Base-by-base conservation (phyloP, 495 filamentous ascomycete genomes). In the Penicillium salamii region DNA sequence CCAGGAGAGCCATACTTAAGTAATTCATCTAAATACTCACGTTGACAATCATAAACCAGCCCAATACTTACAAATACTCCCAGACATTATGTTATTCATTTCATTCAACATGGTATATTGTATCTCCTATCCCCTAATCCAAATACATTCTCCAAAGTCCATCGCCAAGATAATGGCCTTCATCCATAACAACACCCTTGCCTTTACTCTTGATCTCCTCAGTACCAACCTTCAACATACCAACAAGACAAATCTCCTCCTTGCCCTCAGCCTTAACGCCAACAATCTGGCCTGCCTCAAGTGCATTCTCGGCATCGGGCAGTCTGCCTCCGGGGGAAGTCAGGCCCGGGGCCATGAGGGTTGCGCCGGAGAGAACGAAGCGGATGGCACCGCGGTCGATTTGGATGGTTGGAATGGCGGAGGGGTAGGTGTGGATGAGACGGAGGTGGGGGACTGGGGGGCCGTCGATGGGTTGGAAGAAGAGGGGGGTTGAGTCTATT, bases 341-440 rank as follows among this genome's bases (percentile, higher is more conserved):
- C 50, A 97, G 63, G 0, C 93, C 93, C 0, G 93, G 93, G 11
- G 88, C 91, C 93, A 98, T 98, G 35, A 98, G 83, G 45, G 91
- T 86, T 0, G 93, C 93, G 18, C 93, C 93, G 2, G 82, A 85
- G 1, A 98, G 79, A 23, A 98, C 92, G 71, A 98, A 98, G 49
- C 95, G 89, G 67, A 97, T 97, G 0, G 95, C 93, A 43, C 93
- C 93, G 41, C 93, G 84, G 68, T 97, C 92, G 61, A 96, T 91
- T 26, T 76, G 74, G 49, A 80, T 68, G n/a, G 66, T 75, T 5
- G 72, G 68, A 29, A 79, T 56, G 31, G 70, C 74, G 42, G 65
- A 53, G 1, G 77, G 77, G 53, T 71, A 78, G 43, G 79, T 72
- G 69, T 92, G 89, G 21, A 92, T 77, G 48, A 92, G 80, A 13